These are phyloP conservation scores for Penicillium capsulatum DNA, from an alignment of 2,329 filamentous ascomycete genomes.

Conservation along the genomic window DNA sequence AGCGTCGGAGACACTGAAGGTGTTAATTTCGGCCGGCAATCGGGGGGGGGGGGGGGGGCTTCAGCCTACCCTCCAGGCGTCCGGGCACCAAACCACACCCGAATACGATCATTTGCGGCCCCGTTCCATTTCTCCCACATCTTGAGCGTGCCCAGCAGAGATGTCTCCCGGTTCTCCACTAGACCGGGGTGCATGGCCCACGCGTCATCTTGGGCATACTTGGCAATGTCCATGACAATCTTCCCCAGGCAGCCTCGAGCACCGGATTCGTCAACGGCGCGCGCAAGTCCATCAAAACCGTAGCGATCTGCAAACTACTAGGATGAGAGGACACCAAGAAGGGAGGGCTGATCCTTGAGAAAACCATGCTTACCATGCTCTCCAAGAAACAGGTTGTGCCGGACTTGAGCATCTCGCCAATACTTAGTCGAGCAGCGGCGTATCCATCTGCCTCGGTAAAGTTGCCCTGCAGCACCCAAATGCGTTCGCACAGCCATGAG, in stretches of 20 bases:
- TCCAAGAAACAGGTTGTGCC: constrained; percentile 53
- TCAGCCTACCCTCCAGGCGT: constrained; percentile 44
- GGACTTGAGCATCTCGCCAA: constrained; percentile 50
- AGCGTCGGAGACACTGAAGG: constrained; percentile 28
- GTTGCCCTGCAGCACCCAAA: constrained; percentile 48
- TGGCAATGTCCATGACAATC: constrained; percentile 44
- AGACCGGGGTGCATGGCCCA: constrained; percentile 45
- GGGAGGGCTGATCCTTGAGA: no score
- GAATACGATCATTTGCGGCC: constrained; percentile 40
- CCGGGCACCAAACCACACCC: constrained; percentile 48
- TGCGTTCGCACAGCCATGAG: constrained; percentile 50
- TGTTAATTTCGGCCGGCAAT: background rate
- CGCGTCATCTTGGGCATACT: constrained; percentile 41
- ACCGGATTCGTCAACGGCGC: constrained; percentile 44
- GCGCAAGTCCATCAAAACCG: constrained; percentile 45
- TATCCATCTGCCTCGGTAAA: constrained; percentile 49
- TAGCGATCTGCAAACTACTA: constrained; percentile 45
- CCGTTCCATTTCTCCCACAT: constrained; percentile 37
- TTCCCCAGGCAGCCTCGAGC: constrained; percentile 45
- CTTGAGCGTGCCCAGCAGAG: constrained; percentile 39
- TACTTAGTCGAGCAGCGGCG: constrained; percentile 46
- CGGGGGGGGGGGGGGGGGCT: background rate
- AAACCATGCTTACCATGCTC: constrained; percentile 50
- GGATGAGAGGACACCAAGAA: background rate
- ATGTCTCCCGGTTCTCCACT: constrained; percentile 40